Percentiles rank a stretch among this genome's conserved stretches.
These are phyloP conservation scores for Chlorella vulgaris DNA, from an alignment of 139 green algal species.

Conservation along the genomic window DNA sequence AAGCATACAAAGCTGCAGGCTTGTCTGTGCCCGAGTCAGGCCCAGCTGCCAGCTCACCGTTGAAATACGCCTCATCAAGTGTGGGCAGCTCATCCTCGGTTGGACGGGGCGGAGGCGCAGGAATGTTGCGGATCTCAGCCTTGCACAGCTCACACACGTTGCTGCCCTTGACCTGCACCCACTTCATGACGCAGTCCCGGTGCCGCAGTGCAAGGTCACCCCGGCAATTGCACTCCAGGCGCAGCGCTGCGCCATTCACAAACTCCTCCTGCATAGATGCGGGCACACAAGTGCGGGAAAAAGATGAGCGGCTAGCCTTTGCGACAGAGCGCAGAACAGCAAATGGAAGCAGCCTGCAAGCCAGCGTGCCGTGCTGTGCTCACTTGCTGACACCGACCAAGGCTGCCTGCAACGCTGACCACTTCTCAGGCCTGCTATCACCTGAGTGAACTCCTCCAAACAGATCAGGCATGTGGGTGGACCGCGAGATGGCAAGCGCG, in stretches of 20 bases:
- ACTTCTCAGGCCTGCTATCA: too few relatives aligned
- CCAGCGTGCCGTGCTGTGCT: not conserved
- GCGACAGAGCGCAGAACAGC: not conserved
- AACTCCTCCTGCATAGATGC: constrained; percentile 30
- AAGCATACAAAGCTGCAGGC: not conserved
- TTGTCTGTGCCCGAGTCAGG: not conserved
- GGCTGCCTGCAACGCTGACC: too few relatives aligned
- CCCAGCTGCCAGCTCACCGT: not conserved
- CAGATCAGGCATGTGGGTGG: constrained; percentile 27
- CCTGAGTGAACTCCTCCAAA: constrained; percentile 7
- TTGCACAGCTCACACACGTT: constrained; percentile 78
- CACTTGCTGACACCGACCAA: too few relatives aligned
- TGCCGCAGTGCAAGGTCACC: constrained; percentile 85
- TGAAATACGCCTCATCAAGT: constrained; percentile 29
- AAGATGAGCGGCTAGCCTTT: not conserved
- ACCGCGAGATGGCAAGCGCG: constrained; percentile 5
- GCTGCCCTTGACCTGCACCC: constrained; percentile 74
- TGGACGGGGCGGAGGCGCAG: constrained; percentile 42
- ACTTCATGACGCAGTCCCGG: constrained; percentile 80
- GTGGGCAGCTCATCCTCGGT: constrained; percentile 6
- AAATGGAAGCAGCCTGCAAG: too few relatives aligned
- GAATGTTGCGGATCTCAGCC: constrained; percentile 57
- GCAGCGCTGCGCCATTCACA: constrained; percentile 25
- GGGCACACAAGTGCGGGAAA: too few relatives aligned
- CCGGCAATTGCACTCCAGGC: constrained; percentile 62